Percentiles rank a stretch among this genome's conserved stretches.
phyloP scores from a whole-genome alignment of 805 yeast species.

The Yamadazyma scolyti region DNA sequence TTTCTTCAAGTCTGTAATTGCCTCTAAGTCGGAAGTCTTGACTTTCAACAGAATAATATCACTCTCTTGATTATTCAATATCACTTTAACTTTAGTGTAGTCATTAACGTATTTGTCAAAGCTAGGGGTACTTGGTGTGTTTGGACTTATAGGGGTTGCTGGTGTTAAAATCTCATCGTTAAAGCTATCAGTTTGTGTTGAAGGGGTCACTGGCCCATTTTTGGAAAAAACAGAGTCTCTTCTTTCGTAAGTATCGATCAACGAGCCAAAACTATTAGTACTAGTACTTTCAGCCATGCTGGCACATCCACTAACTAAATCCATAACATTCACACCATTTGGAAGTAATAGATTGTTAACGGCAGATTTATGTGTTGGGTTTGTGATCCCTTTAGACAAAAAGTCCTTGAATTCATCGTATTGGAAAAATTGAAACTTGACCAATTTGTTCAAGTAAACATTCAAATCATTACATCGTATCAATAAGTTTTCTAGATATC shows the following conservation, averaged over 20 bases:
- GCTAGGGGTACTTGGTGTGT: constrained; percentile 5
- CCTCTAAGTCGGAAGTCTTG: constrained; percentile 18
- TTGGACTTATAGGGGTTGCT: constrained; percentile 9
- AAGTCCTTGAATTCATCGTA: constrained; percentile 17
- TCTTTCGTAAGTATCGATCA: constrained; percentile 27
- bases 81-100: constrained; percentile 22
- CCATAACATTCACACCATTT: constrained; percentile 16
- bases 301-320: constrained; percentile 7
- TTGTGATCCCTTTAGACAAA: constrained; percentile 2
- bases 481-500: constrained; percentile 14
- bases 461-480: constrained; percentile 22
- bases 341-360: constrained; percentile 19
- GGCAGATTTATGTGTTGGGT: constrained; percentile 11
- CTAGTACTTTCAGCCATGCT: constrained; percentile 12
- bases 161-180: constrained; percentile 3
- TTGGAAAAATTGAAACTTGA: constrained; percentile 20
- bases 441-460: constrained; percentile 19
- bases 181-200: neutral
- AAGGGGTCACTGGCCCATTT: constrained; percentile 2
- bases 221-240: constrained; percentile 7
- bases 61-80: constrained; percentile 21
- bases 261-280: constrained; percentile 21
- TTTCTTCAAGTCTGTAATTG: constrained; percentile 24
- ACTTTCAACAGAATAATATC: constrained; percentile 28
- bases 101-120: no score